Base-by-base conservation (phyloP, 2,329 filamentous ascomycete genomes). In the Peltaster fructicola region DNA sequence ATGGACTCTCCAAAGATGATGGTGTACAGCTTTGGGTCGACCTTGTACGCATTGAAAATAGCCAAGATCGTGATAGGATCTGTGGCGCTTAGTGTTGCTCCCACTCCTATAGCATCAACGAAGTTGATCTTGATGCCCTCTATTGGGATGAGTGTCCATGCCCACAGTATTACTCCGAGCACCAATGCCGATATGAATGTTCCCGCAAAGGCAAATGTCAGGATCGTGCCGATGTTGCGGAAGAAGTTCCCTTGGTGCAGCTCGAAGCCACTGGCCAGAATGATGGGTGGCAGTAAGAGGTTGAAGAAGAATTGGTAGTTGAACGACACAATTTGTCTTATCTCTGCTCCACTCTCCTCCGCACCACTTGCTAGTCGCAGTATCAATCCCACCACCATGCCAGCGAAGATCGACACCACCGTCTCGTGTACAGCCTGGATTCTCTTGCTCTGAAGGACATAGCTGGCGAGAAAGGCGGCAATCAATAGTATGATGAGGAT, bases 291-390 rank as follows among this genome's bases (percentile, higher is more conserved):
- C n/a, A 98, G 76, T 8, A 98, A 69, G 22, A 98, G 68, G 53
- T 98, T 98, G 64, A 98, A 98, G 63, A 98, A 98, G 61, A 95
- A 92, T 48, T 95, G 84, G 51, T 93, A 93, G 58, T 95, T 78
- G 61, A 98, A 98, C 53, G 76, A 91, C 45, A 98, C 82, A n/a
- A n/a, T n/a, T n/a, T n/a, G n/a, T n/a, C n/a, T n/a, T n/a, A n/a
- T n/a, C n/a, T n/a, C n/a, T 36, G 80, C 73, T 47, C 79, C 78
- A 50, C 84, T 75, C 41, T 98, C 82, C 34, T 76, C 80, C 34
- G 80, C 74, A 37, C 76, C 74, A 25, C 76, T 73, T 20, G 72
- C 79, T 34, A 93, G 59, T 44, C 88, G 70, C 30, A 98, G 71
- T 31, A 91, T 67, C 41, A 98, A 61, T 5, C 88, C 88, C 32